Evolutionary conservation across 106 monocot species (phyloP), one percentile per base, ranked within the genome.

Genomic region (Dioscorea alata): DNA sequence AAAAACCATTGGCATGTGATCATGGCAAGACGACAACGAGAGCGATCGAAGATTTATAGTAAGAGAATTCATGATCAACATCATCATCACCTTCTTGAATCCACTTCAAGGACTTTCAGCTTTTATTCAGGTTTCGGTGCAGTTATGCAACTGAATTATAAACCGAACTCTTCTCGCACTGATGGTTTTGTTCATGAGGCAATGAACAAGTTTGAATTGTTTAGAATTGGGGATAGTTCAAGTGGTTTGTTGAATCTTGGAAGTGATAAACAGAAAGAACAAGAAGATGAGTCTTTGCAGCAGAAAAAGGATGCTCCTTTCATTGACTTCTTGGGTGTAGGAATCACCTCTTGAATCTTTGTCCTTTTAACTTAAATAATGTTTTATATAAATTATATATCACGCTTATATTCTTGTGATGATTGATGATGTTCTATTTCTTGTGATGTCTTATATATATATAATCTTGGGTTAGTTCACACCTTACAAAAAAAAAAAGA

Each of bases 1-100:
- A 94, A 94, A 79, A 94, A 94, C 72, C 90, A 94, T 34, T 94
- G 94, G 94, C 93, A 93, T 23, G 89, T 93, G 18, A 75, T 93
- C 71, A 84, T 77, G 82, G 93, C 93, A 12, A 61, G 93, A 19
- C 64, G 82, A 7, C 84, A 77, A 23, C 61, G 81, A 16, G 82
- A 86, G 28, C 61, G 80, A 49, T 62, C 82, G 9, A 71, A 79
- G 54, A 49, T 72, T 25, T 58, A 67, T 20, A 62, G 68, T 28
- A 73, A 75, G 61, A 59, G 69, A 66, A 48, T 25, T 14, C 42
- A 6, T 42, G 69, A 33, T 59, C 65, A 13, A 65, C 28, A 16
- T 70, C 65, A 13, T 70, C 28, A 16, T 70, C 28, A 16, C 48
- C 16, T 16, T 74, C 70, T 24, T 74, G 63, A 70, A 64, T 33